phyloP scores from a whole-genome alignment of 2,329 filamentous ascomycete genomes.

The Thielaviopsis musarum region DNA sequence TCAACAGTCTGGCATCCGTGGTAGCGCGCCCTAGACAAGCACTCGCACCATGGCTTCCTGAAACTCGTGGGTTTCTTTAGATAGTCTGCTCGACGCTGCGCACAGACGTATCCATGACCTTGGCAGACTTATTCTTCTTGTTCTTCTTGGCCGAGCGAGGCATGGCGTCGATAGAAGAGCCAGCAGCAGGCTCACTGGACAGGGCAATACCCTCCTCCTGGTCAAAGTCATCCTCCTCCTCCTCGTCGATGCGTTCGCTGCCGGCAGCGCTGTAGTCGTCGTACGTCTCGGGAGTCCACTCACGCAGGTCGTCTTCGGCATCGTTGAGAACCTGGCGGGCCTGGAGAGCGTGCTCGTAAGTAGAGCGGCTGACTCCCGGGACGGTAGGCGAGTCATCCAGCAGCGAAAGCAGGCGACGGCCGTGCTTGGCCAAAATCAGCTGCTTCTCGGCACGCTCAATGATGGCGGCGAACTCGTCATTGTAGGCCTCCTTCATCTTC shows the following conservation, averaged over 20 bases:
- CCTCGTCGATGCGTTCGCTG: slow-evolving; percentile 9
- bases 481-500: slow-evolving; percentile 91
- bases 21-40: background rate
- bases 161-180: background rate
- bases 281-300: slow-evolving; percentile 43
- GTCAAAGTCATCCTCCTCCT: slow-evolving; percentile 6
- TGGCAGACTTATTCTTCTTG: slow-evolving; percentile 5
- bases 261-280: slow-evolving; percentile 11
- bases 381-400: slow-evolving; percentile 83
- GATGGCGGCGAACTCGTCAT: slow-evolving; percentile 70
- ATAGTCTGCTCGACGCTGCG: slow-evolving; percentile 2
- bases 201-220: slow-evolving; percentile 5
- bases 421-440: slow-evolving; percentile 81
- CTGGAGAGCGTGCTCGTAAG: slow-evolving; percentile 47
- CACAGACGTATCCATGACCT: background rate
- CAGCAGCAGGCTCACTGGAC: background rate
- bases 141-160: slow-evolving; percentile 4
- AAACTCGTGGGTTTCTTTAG: background rate
- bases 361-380: slow-evolving; percentile 60
- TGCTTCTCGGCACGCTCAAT: slow-evolving; percentile 97
- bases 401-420: slow-evolving; percentile 64
- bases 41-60: background rate
- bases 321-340: slow-evolving; percentile 81
- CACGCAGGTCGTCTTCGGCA: slow-evolving; percentile 71
- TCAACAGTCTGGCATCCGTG: background rate